phyloP scores from a whole-genome alignment of 306 rosid genomes.

The Begonia peltatifolia region DNA sequence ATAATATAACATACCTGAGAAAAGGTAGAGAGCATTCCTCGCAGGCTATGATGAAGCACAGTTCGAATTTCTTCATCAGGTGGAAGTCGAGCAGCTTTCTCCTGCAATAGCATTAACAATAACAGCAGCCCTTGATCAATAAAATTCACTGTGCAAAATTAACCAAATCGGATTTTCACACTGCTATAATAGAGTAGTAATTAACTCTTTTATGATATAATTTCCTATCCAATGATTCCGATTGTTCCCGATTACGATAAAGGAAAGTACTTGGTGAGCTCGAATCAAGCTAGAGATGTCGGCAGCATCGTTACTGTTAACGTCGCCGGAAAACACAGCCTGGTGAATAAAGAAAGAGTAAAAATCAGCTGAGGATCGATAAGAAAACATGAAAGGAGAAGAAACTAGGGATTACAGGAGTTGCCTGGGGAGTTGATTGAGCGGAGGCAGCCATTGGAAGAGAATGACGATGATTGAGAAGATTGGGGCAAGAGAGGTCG shows the following conservation, averaged over 20 bases:
- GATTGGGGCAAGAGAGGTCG: slow-evolving; percentile 10
- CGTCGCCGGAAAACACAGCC: slow-evolving; percentile 34
- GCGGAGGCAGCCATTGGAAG: slow-evolving; percentile 66
- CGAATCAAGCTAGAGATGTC: slow-evolving; percentile 49
- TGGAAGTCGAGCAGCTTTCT: slow-evolving; percentile 68
- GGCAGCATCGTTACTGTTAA: slow-evolving; percentile 18
- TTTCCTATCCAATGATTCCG: too few relatives aligned
- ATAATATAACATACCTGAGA: slow-evolving; percentile 36
- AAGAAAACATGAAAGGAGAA: neutral
- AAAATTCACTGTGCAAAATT: too few relatives aligned
- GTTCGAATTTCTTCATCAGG: slow-evolving; percentile 73
- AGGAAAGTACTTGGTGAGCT: slow-evolving; percentile 57
- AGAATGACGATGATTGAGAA: slow-evolving; percentile 19
- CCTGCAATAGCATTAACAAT: slow-evolving; percentile 26
- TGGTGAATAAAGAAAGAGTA: slow-evolving; percentile 14
- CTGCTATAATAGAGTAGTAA: too few relatives aligned
- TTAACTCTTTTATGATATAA: too few relatives aligned
- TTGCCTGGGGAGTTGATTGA: slow-evolving; percentile 53
- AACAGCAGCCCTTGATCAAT: neutral
- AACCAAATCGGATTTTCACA: too few relatives aligned
- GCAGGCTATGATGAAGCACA: slow-evolving; percentile 47
- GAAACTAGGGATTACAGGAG: neutral
- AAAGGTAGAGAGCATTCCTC: slow-evolving; percentile 75
- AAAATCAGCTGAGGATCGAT: neutral
- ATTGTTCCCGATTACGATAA: too few relatives aligned